These are phyloP conservation scores for Phyllachora maydis DNA, from an alignment of 2,329 filamentous ascomycete genomes.

Conservation along the genomic window DNA sequence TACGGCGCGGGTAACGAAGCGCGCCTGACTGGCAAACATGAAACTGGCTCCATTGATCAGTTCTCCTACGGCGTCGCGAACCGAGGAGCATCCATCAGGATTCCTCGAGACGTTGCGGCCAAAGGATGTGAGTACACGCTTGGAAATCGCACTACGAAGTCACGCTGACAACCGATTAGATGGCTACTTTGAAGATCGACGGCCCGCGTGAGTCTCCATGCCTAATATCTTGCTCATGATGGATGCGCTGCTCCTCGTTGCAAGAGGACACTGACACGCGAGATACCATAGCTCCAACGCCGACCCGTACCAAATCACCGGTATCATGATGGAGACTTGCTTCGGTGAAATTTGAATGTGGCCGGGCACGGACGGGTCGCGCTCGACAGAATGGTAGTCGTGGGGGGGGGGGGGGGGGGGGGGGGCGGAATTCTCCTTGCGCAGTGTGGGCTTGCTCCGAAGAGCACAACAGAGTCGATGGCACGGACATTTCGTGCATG, in stretches of 20 bases:
- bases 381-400: too few species aligned
- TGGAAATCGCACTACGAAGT: slow-evolving; percentile 52
- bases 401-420: too few species aligned
- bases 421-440: too few species aligned
- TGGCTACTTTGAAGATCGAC: slow-evolving; percentile 35
- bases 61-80: slow-evolving; percentile 93
- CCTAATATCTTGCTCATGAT: background rate
- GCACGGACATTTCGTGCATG: too few species aligned
- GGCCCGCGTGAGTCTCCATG: slow-evolving; percentile 27
- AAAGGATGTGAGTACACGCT: slow-evolving; percentile 23
- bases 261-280: background rate
- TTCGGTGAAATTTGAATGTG: too few species aligned
- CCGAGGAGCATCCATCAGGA: slow-evolving; percentile 83
- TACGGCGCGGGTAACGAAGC: slow-evolving; percentile 92
- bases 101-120: slow-evolving; percentile 65
- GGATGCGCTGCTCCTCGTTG: too few species aligned
- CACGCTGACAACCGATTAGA: slow-evolving; percentile 66
- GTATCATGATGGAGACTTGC: slow-evolving; percentile 1
- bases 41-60: slow-evolving; percentile 83
- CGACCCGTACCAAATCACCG: slow-evolving; percentile 46
- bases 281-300: slow-evolving; percentile 41
- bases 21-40: slow-evolving; percentile 81
- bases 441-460: too few species aligned
- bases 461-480: too few species aligned
- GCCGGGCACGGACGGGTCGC: too few species aligned